Evolutionary conservation across 768 basidiomycete genomes (phyloP), one percentile per base, ranked within the genome.

Genomic region (Boletus fagicola): DNA sequence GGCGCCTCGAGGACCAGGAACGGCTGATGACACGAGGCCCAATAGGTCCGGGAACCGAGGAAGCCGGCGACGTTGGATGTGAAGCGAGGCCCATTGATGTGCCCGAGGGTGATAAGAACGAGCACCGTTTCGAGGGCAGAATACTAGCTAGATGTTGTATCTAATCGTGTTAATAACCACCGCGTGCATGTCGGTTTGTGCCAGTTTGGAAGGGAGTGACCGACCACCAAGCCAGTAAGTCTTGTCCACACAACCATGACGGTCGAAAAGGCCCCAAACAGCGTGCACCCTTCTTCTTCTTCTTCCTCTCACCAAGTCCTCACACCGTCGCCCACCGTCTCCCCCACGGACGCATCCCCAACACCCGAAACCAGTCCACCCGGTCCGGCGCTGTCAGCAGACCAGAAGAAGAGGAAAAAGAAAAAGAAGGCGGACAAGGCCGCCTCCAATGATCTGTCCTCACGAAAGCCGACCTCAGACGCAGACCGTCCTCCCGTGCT

Each of bases 401-500:
- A 67, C n/a, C 51, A 84, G 71, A 89, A 88, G 75, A 89, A 88
- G 74, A 87, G 86, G 73, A 85, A 84, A 67, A 82, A 83, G 70
- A 85, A 81, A 71, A 87, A 84, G 69, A 69, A 76, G 4, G 74
- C 83, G 53, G 70, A 70, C 26, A 81, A 81, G 62, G 76, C 80
- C 39, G 11, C 44, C 38, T 11, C 55, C 10, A 65, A 67, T 33
- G 68, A 70, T 4, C 0, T 30, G n/a, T 39, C 58, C 15, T 8
- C 67, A 30, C 62, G 65, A 18, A 76, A 72, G 57, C 54, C 70
- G 35, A 68, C 66, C 22, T 72, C 73, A 30, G 80, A 81, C 30
- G 75, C 73, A 45, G 70, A 75, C 36, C 81, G 82, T 45, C 83
- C 83, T 16, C 80, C 86, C 0, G 83, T 88, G 36, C 80, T 94